phyloP scores from a whole-genome alignment of 495 filamentous ascomycete genomes.

The Talaromyces liani region DNA sequence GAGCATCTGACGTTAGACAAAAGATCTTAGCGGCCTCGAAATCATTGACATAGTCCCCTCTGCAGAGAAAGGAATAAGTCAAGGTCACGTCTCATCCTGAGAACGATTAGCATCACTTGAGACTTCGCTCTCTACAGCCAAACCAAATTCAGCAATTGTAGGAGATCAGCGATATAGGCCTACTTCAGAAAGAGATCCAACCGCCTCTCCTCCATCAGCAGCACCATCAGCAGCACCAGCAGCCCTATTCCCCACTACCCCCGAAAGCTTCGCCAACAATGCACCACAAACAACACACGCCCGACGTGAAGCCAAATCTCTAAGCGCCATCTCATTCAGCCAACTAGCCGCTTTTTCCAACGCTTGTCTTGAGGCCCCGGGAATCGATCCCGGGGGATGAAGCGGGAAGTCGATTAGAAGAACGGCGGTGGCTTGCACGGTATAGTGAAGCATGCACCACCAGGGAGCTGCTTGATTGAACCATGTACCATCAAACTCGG shows the following conservation, averaged over 20 bases:
- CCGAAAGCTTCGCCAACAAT: conserved; percentile 26
- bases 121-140: background rate
- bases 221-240: background rate
- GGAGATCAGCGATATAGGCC: background rate
- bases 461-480: conserved; percentile 44
- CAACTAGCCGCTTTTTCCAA: conserved; percentile 35
- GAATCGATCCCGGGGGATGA: conserved; percentile 27
- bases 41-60: background rate
- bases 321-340: conserved; percentile 33
- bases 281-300: conserved; percentile 34
- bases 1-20: background rate
- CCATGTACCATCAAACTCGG: conserved; percentile 22
- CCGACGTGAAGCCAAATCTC: conserved; percentile 35
- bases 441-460: conserved; percentile 52
- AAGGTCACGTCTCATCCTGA: background rate
- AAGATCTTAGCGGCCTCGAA: background rate
- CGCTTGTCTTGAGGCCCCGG: conserved; percentile 25
- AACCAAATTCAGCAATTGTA: background rate
- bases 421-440: conserved; percentile 48
- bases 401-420: conserved; percentile 46
- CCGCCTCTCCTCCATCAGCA: background rate
- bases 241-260: conserved; percentile 8
- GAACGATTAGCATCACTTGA: conserved; percentile 2
- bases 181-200: background rate
- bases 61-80: background rate